Evolutionary conservation across 495 filamentous ascomycete genomes (phyloP).

Genomic region (Halenospora varia): DNA sequence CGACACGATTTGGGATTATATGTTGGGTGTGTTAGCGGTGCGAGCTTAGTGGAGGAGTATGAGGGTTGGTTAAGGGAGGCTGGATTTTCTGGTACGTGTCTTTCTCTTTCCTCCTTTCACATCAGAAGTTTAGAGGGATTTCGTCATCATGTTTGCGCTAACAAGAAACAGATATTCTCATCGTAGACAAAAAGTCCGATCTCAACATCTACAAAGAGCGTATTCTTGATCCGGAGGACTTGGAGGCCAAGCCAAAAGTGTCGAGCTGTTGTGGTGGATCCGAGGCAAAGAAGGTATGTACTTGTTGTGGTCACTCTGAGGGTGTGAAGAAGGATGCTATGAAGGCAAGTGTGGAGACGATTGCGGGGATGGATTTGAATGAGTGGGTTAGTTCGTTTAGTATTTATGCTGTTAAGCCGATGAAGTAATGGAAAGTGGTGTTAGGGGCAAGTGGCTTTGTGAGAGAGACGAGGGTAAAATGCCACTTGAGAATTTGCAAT

Average conservation of each 20-base stretch:
- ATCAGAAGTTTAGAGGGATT: not conserved
- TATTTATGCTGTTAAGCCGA: not conserved
- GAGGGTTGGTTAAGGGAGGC: slow-evolving; percentile 47
- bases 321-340: not conserved
- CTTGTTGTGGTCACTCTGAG: not conserved
- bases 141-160: not conserved
- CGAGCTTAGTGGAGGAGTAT: slow-evolving; percentile 50
- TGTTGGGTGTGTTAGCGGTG: slow-evolving; percentile 38
- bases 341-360: not conserved
- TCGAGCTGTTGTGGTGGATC: not conserved
- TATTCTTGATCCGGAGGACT: not conserved
- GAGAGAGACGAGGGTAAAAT: no score
- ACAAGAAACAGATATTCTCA: not conserved
- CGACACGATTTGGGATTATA: slow-evolving; percentile 11
- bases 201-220: not conserved
- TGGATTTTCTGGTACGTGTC: slow-evolving; percentile 48
- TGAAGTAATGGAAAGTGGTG: no score
- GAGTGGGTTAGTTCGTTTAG: not conserved
- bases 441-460: no score
- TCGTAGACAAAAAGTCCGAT: not conserved
- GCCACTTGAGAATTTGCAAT: no score
- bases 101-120: not conserved
- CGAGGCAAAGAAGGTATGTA: not conserved
- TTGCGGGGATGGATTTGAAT: not conserved
- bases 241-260: not conserved